Percentiles rank a stretch among this genome's conserved stretches.
phyloP scores from a whole-genome alignment of 495 filamentous ascomycete genomes.

The Neurospora sp. region DNA sequence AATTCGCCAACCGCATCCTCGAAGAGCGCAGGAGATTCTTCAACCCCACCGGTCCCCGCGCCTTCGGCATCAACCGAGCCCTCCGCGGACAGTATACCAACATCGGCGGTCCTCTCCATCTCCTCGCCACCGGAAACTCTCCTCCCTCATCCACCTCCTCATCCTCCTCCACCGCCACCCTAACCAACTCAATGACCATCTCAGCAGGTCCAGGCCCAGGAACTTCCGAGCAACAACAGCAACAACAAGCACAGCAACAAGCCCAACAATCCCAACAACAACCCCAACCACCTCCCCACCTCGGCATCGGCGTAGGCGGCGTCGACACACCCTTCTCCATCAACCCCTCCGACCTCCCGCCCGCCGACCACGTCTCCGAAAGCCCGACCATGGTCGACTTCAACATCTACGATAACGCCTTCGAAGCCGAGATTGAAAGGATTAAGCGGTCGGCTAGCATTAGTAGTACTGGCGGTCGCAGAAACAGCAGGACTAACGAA shows the following conservation, averaged over 20 bases:
- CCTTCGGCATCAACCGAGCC: slow-evolving; percentile 7
- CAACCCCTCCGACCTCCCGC: slow-evolving; percentile 1
- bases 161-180: background rate
- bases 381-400: slow-evolving; percentile 72
- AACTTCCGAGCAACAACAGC: background rate
- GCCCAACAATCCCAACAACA: background rate
- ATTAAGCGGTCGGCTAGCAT: slow-evolving; percentile 37
- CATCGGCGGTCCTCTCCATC: slow-evolving; percentile 24
- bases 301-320: slow-evolving; percentile 62
- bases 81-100: background rate
- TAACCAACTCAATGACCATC: background rate
- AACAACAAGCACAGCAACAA: background rate
- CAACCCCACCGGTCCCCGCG: slow-evolving; percentile 8
- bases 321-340: slow-evolving; percentile 24
- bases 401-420: slow-evolving; percentile 81
- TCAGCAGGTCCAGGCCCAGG: background rate
- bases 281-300: slow-evolving; percentile 38
- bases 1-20: slow-evolving; percentile 30
- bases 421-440: slow-evolving; percentile 67
- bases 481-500: background rate
- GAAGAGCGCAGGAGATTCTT: slow-evolving; percentile 28
- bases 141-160: background rate
- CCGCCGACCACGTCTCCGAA: slow-evolving; percentile 57
- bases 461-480: background rate
- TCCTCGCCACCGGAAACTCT: slow-evolving; percentile 54